phyloP scores from a whole-genome alignment of 106 monocot genomes.

The Acorus gramineus region DNA sequence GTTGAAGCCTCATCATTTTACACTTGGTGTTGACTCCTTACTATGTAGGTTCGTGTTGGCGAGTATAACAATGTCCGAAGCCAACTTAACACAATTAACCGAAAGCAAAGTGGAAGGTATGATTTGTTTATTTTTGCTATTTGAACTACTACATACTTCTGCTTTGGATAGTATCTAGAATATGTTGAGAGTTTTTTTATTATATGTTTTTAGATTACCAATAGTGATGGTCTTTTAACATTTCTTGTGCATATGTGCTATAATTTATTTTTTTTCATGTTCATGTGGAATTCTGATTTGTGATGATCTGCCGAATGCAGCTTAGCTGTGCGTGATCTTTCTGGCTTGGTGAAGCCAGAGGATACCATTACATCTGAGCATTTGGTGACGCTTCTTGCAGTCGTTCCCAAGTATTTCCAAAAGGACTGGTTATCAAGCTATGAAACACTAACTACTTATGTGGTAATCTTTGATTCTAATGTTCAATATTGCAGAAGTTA shows the following conservation, averaged over 20 bases:
- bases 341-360: conserved; percentile 79
- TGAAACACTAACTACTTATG: conserved; percentile 75
- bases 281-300: background rate
- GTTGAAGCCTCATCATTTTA: too few species aligned
- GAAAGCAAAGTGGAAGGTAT: conserved; percentile 96
- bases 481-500: background rate
- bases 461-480: conserved; percentile 30
- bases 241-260: background rate
- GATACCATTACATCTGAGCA: conserved; percentile 92
- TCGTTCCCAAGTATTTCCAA: conserved; percentile 88
- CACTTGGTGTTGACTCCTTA: too few species aligned
- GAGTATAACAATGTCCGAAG: conserved; percentile 89
- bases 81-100: conserved; percentile 95
- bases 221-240: background rate
- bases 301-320: conserved; percentile 21
- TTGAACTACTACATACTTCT: background rate
- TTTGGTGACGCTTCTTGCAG: conserved; percentile 83
- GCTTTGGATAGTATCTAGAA: background rate
- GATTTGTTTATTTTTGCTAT: background rate
- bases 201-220: background rate
- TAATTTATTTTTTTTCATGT: background rate
- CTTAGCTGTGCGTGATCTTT: conserved; percentile 90
- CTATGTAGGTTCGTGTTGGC: conserved; percentile 58
- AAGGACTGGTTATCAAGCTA: conserved; percentile 93
- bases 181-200: background rate